Conservation (phyloP, 164 flowering plant species). For the Protea cynaroides region DNA sequence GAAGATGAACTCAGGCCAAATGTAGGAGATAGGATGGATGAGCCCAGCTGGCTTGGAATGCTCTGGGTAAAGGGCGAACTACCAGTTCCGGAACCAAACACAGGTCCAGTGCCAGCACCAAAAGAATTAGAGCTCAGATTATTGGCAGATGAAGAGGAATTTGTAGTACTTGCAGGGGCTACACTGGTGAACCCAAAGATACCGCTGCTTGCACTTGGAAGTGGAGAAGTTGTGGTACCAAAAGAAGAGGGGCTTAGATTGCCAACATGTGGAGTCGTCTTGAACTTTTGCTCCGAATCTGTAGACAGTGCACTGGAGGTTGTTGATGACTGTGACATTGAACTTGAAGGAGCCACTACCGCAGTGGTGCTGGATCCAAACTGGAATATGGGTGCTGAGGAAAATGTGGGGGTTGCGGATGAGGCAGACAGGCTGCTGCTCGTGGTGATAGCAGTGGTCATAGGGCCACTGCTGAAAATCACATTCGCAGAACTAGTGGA, state of each 20-base stretch:
- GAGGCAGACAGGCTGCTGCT: slow-evolving; percentile 19
- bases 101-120: slow-evolving; percentile 23
- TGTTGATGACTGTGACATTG: slow-evolving; percentile 23
- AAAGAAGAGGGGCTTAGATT: slow-evolving; percentile 16
- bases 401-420: slow-evolving; percentile 23
- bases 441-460: not conserved
- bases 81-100: slow-evolving; percentile 23
- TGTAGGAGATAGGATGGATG: slow-evolving; percentile 40
- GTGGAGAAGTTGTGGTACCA: slow-evolving; percentile 25
- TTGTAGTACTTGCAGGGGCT: slow-evolving; percentile 10
- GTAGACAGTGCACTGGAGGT: slow-evolving; percentile 19
- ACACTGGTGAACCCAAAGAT: slow-evolving; percentile 41
- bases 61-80: slow-evolving; percentile 27
- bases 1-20: slow-evolving; percentile 37
- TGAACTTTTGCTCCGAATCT: slow-evolving; percentile 23
- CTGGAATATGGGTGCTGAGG: slow-evolving; percentile 25
- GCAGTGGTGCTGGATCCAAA: slow-evolving; percentile 26
- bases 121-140: slow-evolving; percentile 26
- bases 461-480: slow-evolving; percentile 7
- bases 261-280: slow-evolving; percentile 24
- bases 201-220: slow-evolving; percentile 20
- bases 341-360: slow-evolving; percentile 15
- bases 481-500: slow-evolving; percentile 9
- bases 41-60: slow-evolving; percentile 36
- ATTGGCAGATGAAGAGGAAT: slow-evolving; percentile 22